Evolutionary conservation across 1,284 basidiomycete species (phyloP), one percentile per base, ranked within the genome.

Genomic region (Leccinum pallidistipes): DNA sequence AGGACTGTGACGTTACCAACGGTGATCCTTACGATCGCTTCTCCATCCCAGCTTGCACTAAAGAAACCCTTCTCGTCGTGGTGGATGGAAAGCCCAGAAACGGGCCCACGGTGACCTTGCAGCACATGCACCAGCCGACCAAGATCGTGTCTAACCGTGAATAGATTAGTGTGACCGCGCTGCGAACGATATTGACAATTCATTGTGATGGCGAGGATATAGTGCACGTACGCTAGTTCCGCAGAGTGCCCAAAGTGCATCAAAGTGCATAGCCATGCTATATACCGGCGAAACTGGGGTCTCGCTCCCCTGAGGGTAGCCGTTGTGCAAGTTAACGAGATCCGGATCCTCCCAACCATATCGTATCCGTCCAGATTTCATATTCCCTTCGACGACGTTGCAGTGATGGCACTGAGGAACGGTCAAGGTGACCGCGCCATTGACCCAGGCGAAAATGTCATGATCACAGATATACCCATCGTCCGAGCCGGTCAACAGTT

Each of bases 381-480:
- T 92, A 56, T 94, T 89, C 16, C 94, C 92, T 73, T 98, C 96
- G 6, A 96, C 94, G n/a, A 97, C 86, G 54, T 90, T 91, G 56
- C 92, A 94, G 64, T 95, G 91, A 66, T 92, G 90, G 55, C 94
- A 81, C 71, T 97, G 94, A 59, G 94, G 94, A 40, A 94, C 92
- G 40, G 92, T 96, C 66, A 98, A 83, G 71, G 94, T 88, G 43
- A 87, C 87, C 68, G 92, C 92, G 61, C 94, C 89, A 72, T 97
- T 98, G 57, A 94, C 89, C 52, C 92, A 90, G 27, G 90, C 77
- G 77, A 94, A 96, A 57, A 97, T 86, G 75, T 98, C 95, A 78
- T 97, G 98, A 76, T 94, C 87, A 47, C 96, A 86, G 52, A 98
- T 90, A 69, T 94, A 95, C 10, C 96, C 96, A 75, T 98, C 96